phyloP scores from a whole-genome alignment of 257 asterid species.

The Scutellaria galericulata region DNA sequence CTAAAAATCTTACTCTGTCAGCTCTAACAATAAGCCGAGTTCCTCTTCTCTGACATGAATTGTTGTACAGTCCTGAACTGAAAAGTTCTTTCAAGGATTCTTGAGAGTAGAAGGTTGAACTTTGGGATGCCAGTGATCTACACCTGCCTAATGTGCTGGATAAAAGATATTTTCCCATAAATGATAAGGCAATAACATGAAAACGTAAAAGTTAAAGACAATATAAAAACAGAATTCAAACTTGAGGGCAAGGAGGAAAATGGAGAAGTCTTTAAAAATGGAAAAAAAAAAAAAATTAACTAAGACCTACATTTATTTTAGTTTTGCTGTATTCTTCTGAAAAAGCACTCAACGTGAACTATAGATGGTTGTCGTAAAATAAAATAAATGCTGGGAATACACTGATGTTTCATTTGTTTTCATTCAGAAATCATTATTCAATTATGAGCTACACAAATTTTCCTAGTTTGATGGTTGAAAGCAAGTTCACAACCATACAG shows the following conservation, averaged over 20 bases:
- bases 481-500: neutral
- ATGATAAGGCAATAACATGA: neutral
- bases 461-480: neutral
- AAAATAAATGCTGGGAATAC: neutral
- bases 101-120: conserved; percentile 64
- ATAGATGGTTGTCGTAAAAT: too few species aligned
- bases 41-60: conserved; percentile 59
- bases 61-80: conserved; percentile 49
- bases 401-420: neutral
- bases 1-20: conserved; percentile 59
- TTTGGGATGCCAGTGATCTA: conserved; percentile 62
- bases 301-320: too few species aligned
- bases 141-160: conserved; percentile 69
- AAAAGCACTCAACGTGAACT: too few species aligned
- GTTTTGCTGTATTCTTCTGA: too few species aligned
- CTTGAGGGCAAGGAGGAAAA: neutral
- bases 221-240: neutral
- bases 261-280: neutral
- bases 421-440: neutral
- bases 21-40: conserved; percentile 81
- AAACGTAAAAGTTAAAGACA: neutral
- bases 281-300: too few species aligned
- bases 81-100: conserved; percentile 63
- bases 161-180: conserved; percentile 34
- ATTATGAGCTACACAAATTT: conserved; percentile 11